These are phyloP conservation scores for Irpex sp. DNA, from an alignment of 1,284 basidiomycete genomes.

Conservation along the genomic window DNA sequence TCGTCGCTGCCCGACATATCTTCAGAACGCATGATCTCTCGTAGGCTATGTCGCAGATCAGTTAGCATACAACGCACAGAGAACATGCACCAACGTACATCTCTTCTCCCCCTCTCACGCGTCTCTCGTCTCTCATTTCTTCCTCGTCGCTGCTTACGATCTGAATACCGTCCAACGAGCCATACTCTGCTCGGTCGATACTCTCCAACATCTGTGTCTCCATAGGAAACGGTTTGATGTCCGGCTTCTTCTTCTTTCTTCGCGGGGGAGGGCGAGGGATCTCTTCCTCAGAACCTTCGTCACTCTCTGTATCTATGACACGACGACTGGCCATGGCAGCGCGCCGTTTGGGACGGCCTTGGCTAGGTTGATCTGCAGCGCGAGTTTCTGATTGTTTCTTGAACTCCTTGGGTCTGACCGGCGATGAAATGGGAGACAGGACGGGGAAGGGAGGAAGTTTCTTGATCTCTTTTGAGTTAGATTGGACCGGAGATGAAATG, in stretches of 20 bases:
- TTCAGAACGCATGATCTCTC: conserved; percentile 21
- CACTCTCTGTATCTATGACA: conserved; percentile 12
- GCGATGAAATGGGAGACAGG: neutral
- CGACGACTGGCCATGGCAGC: conserved; percentile 1
- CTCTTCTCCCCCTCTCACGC: conserved; percentile 24
- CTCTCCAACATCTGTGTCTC: conserved; percentile 38
- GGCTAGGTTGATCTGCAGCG: neutral
- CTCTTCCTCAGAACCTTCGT: conserved; percentile 14
- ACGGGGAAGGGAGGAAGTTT: neutral
- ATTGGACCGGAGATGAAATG: neutral
- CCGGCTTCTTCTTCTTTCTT: conserved; percentile 1
- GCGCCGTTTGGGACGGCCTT: neutral
- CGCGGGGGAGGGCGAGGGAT: neutral
- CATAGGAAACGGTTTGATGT: conserved; percentile 48
- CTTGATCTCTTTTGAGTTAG: neutral
- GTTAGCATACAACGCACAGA: neutral
- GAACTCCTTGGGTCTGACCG: neutral
- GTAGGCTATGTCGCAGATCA: conserved; percentile 9
- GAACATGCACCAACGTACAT: conserved; percentile 19
- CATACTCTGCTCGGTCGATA: conserved; percentile 34
- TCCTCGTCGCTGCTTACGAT: conserved; percentile 19
- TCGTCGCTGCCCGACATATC: conserved; percentile 21
- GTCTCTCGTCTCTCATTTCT: conserved; percentile 31
- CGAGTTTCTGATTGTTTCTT: neutral
- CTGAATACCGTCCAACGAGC: conserved; percentile 28